Evolutionary conservation across 1,284 basidiomycete genomes (phyloP).

Genomic region (Sparassis latifolia): DNA sequence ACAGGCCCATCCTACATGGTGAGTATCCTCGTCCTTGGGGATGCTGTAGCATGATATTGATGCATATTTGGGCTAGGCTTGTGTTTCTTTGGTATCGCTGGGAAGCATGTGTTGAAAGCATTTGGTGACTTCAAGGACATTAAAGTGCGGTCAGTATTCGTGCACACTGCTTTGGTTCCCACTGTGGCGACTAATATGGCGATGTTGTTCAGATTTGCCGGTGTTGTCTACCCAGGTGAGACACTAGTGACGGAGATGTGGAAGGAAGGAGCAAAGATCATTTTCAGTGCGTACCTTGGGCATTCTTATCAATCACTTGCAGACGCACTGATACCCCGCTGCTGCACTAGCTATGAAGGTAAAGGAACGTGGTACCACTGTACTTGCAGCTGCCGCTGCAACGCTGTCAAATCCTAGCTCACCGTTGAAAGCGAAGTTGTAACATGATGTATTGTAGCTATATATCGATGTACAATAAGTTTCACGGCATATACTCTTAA

Average conservation of each 20-base stretch:
- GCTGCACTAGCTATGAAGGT: slow-evolving; percentile 56
- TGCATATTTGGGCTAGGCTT: slow-evolving; percentile 42
- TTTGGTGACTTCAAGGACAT: slow-evolving; percentile 89
- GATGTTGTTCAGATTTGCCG: slow-evolving; percentile 55
- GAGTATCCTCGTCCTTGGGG: slow-evolving; percentile 5
- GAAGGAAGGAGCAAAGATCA: slow-evolving; percentile 90
- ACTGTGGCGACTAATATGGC: neutral
- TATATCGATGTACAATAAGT: too few species aligned
- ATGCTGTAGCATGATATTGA: neutral
- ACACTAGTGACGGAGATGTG: slow-evolving; percentile 95
- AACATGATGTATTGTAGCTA: slow-evolving; percentile 11
- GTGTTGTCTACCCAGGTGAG: slow-evolving; percentile 93
- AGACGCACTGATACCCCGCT: neutral
- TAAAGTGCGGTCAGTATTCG: slow-evolving; percentile 78
- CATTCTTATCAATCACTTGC: neutral
- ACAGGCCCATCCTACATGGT: slow-evolving; percentile 82
- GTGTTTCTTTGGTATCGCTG: slow-evolving; percentile 90
- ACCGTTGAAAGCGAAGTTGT: slow-evolving; percentile 55
- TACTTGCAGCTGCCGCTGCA: slow-evolving; percentile 70
- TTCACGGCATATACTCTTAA: too few species aligned
- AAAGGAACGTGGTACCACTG: slow-evolving; percentile 68
- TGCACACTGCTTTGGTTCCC: neutral
- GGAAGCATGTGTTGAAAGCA: slow-evolving; percentile 88
- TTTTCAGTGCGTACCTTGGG: slow-evolving; percentile 67
- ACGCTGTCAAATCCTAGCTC: slow-evolving; percentile 45